These are phyloP conservation scores for Aureobasidium leucospermi DNA, from an alignment of 2,329 filamentous ascomycete genomes.

Conservation along the genomic window DNA sequence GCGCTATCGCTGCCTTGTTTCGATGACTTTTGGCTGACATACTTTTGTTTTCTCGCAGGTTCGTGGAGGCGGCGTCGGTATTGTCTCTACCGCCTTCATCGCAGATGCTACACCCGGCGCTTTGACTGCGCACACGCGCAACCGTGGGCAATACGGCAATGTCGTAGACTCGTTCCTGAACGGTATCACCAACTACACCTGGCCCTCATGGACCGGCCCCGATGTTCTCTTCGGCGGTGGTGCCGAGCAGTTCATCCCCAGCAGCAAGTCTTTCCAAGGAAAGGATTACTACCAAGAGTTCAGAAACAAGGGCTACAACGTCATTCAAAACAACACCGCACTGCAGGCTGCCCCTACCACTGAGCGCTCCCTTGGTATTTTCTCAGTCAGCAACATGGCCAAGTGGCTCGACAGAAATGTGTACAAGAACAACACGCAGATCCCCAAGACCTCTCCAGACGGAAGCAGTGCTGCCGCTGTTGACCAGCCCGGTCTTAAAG, in stretches of 20 bases:
- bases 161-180: constrained; percentile 71
- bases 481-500: constrained; percentile 76
- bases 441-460: constrained; percentile 60
- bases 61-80: constrained; percentile 52
- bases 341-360: constrained; percentile 51
- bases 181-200: constrained; percentile 71
- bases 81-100: constrained; percentile 72
- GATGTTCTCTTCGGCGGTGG: constrained; percentile 79
- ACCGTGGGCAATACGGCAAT: constrained; percentile 60
- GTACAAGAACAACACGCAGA: constrained; percentile 62
- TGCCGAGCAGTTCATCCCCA: constrained; percentile 66
- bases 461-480: constrained; percentile 57
- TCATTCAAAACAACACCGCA: constrained; percentile 68
- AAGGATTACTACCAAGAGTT: constrained; percentile 69
- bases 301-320: constrained; percentile 60
- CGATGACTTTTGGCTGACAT: too few species aligned
- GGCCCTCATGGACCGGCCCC: constrained; percentile 66
- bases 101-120: constrained; percentile 78
- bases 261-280: constrained; percentile 55
- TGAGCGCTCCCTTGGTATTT: constrained; percentile 67
- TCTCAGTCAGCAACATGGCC: constrained; percentile 65
- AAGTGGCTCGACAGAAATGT: constrained; percentile 85
- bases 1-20: too few species aligned
- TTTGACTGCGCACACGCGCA: constrained; percentile 63
- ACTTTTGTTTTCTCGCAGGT: constrained; percentile 35